A percentile compares a stretch with the other conserved stretches of the same genome.
These are phyloP conservation scores for Microdochium bolleyi DNA, from an alignment of 2,329 filamentous ascomycete genomes.

Conservation along the genomic window DNA sequence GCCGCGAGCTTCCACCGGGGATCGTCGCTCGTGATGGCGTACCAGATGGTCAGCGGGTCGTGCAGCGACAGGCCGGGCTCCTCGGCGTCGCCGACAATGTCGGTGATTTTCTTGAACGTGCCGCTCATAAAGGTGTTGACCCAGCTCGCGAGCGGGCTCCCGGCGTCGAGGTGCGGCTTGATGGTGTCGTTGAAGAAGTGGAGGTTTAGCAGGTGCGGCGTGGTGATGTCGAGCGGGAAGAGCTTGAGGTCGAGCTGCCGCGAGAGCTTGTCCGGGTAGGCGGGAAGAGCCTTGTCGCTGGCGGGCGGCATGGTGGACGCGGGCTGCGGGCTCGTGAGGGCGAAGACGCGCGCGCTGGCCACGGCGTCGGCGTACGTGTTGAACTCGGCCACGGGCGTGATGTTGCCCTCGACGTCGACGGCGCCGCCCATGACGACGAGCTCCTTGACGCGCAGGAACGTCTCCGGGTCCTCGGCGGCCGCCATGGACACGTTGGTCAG, in stretches of 20 bases:
- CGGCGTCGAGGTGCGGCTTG: conserved; percentile 44
- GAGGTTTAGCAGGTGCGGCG: conserved; percentile 56
- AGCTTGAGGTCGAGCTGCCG: conserved; percentile 58
- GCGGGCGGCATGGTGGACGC: conserved; percentile 72
- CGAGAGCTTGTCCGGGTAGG: conserved; percentile 58
- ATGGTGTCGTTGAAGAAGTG: conserved; percentile 51
- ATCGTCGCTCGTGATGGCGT: conserved; percentile 56
- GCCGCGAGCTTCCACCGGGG: conserved; percentile 47
- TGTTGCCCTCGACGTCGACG: conserved; percentile 72
- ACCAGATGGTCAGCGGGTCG: conserved; percentile 75
- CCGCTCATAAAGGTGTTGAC: conserved; percentile 62
- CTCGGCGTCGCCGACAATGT: conserved; percentile 48
- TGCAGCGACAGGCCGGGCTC: conserved; percentile 61
- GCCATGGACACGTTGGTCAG: conserved; percentile 91
- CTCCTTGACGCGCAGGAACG: conserved; percentile 83
- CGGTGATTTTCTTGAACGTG: conserved; percentile 61
- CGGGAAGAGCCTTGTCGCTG: conserved; percentile 39
- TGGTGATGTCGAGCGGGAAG: conserved; percentile 73
- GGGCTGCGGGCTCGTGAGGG: conserved; percentile 67
- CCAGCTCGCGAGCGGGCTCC: conserved; percentile 70
- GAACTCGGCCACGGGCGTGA: conserved; percentile 83
- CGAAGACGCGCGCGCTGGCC: conserved; percentile 68
- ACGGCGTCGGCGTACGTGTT: conserved; percentile 87
- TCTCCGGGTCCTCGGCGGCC: conserved; percentile 78
- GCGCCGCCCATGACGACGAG: conserved; percentile 94